These are phyloP conservation scores for Ochetophila trinervis DNA, from an alignment of 306 rosid species.

Conservation along the genomic window DNA sequence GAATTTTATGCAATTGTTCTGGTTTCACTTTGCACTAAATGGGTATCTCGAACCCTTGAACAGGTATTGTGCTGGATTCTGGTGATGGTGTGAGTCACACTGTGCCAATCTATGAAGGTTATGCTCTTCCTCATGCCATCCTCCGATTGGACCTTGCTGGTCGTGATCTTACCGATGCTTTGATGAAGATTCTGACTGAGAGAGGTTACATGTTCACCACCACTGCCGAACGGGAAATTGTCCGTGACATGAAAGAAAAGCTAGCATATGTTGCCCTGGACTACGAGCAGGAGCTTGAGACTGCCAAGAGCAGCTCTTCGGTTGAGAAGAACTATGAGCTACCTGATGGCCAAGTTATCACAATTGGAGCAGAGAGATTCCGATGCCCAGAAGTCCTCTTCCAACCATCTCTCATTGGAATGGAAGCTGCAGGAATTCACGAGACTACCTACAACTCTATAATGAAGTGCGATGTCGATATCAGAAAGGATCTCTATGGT, in stretches of 20 bases:
- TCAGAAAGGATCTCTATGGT: conserved; percentile 88
- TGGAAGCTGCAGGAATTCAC: conserved; percentile 99
- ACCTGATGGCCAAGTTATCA: conserved; percentile 91
- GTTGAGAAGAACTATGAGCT: conserved; percentile 95
- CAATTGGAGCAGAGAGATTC: conserved; percentile 97
- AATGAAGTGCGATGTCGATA: conserved; percentile 99
- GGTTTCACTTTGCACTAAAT: not conserved
- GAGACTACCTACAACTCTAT: conserved; percentile 98
- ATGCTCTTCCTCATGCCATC: conserved; percentile 94
- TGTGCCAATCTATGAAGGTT: conserved; percentile 95
- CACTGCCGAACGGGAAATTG: conserved; percentile 98
- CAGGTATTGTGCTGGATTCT: conserved; percentile 91
- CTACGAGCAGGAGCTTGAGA: conserved; percentile 93
- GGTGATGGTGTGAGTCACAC: conserved; percentile 99
- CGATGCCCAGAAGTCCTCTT: conserved; percentile 95
- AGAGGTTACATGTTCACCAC: conserved; percentile 99
- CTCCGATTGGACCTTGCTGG: conserved; percentile 99
- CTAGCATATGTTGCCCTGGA: conserved; percentile 95
- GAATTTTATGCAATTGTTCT: conserved; percentile 2
- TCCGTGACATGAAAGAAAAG: conserved; percentile 98
- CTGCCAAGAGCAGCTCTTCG: conserved; percentile 92
- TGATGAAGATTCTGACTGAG: conserved; percentile 97
- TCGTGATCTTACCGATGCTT: conserved; percentile 86
- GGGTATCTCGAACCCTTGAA: conserved; percentile 16
- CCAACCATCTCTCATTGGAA: conserved; percentile 98